Percentiles rank a stretch among this genome's conserved stretches.
Conservation (phyloP, 2,329 filamentous ascomycete species). For the Pseudogymnoascus sp. region DNA sequence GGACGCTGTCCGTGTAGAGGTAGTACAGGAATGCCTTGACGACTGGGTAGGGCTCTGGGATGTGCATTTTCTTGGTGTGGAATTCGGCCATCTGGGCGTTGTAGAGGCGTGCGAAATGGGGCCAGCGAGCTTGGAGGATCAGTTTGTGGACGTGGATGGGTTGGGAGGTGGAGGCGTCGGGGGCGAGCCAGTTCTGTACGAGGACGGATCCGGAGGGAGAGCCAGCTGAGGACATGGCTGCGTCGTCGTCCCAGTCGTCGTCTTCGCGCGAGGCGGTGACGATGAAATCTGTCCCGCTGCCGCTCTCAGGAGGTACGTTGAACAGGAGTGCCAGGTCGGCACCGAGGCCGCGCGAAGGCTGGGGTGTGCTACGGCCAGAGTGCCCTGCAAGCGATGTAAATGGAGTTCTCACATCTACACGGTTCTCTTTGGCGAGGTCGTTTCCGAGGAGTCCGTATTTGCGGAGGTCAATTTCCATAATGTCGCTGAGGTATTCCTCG, state of each 20-base stretch:
- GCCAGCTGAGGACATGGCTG: slow-evolving; percentile 37
- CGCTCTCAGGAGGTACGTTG: slow-evolving; percentile 73
- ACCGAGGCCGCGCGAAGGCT: slow-evolving; percentile 63
- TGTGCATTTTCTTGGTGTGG: slow-evolving; percentile 95
- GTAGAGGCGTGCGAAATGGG: slow-evolving; percentile 89
- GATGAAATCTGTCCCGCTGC: slow-evolving; percentile 82
- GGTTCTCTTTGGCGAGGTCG: slow-evolving; percentile 41
- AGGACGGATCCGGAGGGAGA: neutral
- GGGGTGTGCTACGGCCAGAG: slow-evolving; percentile 31
- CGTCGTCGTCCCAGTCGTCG: slow-evolving; percentile 57
- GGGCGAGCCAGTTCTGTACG: slow-evolving; percentile 45
- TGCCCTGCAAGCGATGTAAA: slow-evolving; percentile 23
- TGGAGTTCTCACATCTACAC: slow-evolving; percentile 6
- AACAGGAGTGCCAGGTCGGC: slow-evolving; percentile 81
- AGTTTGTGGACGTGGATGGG: slow-evolving; percentile 94
- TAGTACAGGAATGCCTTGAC: slow-evolving; percentile 95
- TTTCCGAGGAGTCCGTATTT: slow-evolving; percentile 87
- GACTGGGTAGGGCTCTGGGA: slow-evolving; percentile 89
- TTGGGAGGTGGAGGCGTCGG: slow-evolving; percentile 59
- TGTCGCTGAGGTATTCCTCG: slow-evolving; percentile 89
- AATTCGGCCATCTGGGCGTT: slow-evolving; percentile 95
- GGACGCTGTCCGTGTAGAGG: slow-evolving; percentile 90
- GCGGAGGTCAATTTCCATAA: slow-evolving; percentile 86
- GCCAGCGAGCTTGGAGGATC: slow-evolving; percentile 91
- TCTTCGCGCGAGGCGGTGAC: slow-evolving; percentile 83